Conservation (phyloP, 2,329 filamentous ascomycete species). For the Aspergillus quadrilineatus region DNA sequence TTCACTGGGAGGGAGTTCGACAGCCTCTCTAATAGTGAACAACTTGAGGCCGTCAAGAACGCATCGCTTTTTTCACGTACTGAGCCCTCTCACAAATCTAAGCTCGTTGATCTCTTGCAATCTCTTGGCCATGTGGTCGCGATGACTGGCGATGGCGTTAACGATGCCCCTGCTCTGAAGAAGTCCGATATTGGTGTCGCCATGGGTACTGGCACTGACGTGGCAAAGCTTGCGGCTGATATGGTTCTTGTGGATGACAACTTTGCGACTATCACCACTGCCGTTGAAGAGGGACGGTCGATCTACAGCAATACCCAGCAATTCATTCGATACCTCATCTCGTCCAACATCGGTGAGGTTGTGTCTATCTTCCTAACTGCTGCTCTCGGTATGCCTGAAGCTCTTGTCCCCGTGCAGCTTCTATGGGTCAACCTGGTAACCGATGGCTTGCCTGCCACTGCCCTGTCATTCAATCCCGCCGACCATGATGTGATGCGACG, state of each 20-base stretch:
- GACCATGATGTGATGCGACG: conserved; percentile 98
- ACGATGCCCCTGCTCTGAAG: conserved; percentile 95
- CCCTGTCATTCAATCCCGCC: conserved; percentile 96
- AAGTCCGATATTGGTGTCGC: conserved; percentile 98
- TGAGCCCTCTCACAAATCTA: conserved; percentile 95
- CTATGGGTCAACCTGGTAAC: conserved; percentile 99
- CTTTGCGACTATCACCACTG: conserved; percentile 94
- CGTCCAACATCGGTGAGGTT: conserved; percentile 97
- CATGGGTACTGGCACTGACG: conserved; percentile 97
- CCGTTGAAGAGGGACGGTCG: conserved; percentile 93
- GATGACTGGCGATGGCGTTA: conserved; percentile 99
- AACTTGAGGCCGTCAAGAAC: conserved; percentile 77
- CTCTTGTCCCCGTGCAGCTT: conserved; percentile 92
- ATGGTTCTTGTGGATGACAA: conserved; percentile 99
- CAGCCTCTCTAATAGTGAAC: conserved; percentile 71
- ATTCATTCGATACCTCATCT: conserved; percentile 98
- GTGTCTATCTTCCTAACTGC: conserved; percentile 98
- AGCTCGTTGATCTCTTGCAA: conserved; percentile 93
- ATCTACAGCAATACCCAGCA: conserved; percentile 99
- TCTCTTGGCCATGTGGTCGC: conserved; percentile 91
- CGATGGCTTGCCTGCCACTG: conserved; percentile 92
- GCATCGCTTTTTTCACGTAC: conserved; percentile 95
- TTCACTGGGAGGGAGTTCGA: conserved; percentile 96
- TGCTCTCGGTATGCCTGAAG: conserved; percentile 94
- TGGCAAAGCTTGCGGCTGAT: conserved; percentile 92